Percentiles rank a stretch among this genome's conserved stretches.
phyloP scores from a whole-genome alignment of 495 filamentous ascomycete genomes.

The Aspergillus sparsus region DNA sequence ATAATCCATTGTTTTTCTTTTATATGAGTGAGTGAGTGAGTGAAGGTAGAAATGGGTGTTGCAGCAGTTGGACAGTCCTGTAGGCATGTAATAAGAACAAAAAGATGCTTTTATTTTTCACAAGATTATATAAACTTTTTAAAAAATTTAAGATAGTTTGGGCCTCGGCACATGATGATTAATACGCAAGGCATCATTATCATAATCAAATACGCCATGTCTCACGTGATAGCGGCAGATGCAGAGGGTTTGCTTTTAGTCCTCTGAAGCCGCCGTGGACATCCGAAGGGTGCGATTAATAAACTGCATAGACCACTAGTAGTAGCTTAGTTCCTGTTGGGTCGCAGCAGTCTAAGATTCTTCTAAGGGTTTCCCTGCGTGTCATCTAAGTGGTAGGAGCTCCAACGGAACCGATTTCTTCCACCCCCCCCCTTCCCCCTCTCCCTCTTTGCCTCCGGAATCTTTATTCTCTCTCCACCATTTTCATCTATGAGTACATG shows the following conservation, averaged over 20 bases:
- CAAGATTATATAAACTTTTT: too few relatives aligned
- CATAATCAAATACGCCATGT: background rate
- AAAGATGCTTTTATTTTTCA: too few relatives aligned
- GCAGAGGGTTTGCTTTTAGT: background rate
- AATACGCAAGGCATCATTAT: background rate
- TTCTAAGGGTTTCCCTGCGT: background rate
- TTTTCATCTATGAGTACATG: constrained; percentile 1
- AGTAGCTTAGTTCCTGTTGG: background rate
- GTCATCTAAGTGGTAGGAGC: background rate
- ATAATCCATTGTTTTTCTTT: constrained; percentile 14
- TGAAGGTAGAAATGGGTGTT: background rate
- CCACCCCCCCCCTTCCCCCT: constrained; percentile 4
- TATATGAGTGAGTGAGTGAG: background rate
- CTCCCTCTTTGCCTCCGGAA: background rate
- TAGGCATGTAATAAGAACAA: too few relatives aligned
- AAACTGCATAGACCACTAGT: background rate
- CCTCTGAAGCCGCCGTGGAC: constrained; percentile 13
- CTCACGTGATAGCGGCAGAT: constrained; percentile 4
- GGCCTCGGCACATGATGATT: background rate
- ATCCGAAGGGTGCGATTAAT: constrained; percentile 12
- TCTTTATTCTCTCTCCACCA: constrained; percentile 1
- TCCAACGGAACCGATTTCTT: constrained; percentile 2
- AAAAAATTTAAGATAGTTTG: too few relatives aligned
- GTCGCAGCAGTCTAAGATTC: background rate
- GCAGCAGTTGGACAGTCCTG: background rate